Evolutionary conservation across 352 stramenopile genomes (phyloP).

Genomic region (Phytophthora palmivora): DNA sequence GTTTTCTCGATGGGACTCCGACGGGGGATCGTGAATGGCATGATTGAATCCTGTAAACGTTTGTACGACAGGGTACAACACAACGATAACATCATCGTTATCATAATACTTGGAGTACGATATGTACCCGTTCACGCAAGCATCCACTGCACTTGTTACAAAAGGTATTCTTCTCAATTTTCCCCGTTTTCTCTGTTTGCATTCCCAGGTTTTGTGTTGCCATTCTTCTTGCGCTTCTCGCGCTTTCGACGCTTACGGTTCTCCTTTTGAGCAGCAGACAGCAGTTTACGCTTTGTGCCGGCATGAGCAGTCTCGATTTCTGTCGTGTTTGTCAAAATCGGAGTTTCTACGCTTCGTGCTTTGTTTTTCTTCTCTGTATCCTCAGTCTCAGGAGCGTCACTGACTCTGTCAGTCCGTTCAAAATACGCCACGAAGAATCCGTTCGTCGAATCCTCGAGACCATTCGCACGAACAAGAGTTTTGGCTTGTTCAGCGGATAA

Average conservation of each 20-base stretch:
- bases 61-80: too few relatives aligned
- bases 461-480: conserved; percentile 92
- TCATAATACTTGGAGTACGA: too few relatives aligned
- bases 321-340: background rate
- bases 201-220: conserved; percentile 8
- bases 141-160: too few relatives aligned
- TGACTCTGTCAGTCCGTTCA: conserved; percentile 55
- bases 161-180: conserved; percentile 9
- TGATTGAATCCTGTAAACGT: too few relatives aligned
- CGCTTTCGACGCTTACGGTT: conserved; percentile 80
- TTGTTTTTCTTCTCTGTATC: conserved; percentile 1
- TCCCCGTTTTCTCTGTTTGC: conserved; percentile 11
- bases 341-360: conserved; percentile 3
- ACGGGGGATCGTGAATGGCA: too few relatives aligned
- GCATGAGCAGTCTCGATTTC: conserved; percentile 1
- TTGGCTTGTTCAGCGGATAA: conserved; percentile 69
- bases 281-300: conserved; percentile 67
- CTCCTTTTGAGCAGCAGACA: conserved; percentile 72
- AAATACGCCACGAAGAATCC: conserved; percentile 98
- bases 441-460: conserved; percentile 94
- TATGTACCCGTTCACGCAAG: too few relatives aligned
- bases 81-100: too few relatives aligned
- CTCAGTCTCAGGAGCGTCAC: background rate
- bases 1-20: too few relatives aligned
- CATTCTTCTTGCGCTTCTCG: conserved; percentile 65